These are phyloP conservation scores for Bidens hawaiensis DNA, from an alignment of 140 eudicot species.

Conservation along the genomic window DNA sequence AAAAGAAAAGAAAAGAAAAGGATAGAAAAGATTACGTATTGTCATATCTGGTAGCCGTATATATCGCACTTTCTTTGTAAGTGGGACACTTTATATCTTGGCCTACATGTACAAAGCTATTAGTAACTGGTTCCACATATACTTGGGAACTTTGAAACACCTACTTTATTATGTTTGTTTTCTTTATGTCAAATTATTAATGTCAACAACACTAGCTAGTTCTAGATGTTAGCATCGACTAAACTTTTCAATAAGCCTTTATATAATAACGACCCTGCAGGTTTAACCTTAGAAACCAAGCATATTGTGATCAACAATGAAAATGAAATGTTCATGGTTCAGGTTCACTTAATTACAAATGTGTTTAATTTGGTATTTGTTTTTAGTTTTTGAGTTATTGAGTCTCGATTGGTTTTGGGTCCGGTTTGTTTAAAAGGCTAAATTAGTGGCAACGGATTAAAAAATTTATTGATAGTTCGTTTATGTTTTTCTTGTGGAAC, in stretches of 20 bases:
- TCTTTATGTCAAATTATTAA: constrained; percentile 25
- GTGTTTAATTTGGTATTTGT: neutral
- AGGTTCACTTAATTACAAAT: neutral
- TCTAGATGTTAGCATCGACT: constrained; percentile 24
- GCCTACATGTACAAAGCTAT: constrained; percentile 10
- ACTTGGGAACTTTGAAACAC: constrained; percentile 2
- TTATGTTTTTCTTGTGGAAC: too few relatives aligned
- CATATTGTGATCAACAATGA: too few relatives aligned
- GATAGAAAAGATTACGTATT: constrained; percentile 4
- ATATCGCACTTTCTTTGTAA: constrained; percentile 21
- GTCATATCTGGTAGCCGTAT: constrained; percentile 16
- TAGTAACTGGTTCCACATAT: constrained; percentile 17
- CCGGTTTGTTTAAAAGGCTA: too few relatives aligned
- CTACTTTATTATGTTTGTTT: constrained; percentile 13
- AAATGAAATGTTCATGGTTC: neutral
- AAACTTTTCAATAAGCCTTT: constrained; percentile 14
- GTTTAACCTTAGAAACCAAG: constrained; percentile 12
- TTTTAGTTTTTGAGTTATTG: neutral
- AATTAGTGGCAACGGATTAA: too few relatives aligned
- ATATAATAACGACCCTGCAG: neutral
- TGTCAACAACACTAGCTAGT: constrained; percentile 4
- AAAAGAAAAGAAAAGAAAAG: constrained; percentile 5
- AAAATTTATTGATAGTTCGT: too few relatives aligned
- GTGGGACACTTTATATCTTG: constrained; percentile 35
- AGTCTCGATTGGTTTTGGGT: too few relatives aligned